These are phyloP conservation scores for Syzygium oleosum DNA, from an alignment of 345 rosid species.

Conservation along the genomic window DNA sequence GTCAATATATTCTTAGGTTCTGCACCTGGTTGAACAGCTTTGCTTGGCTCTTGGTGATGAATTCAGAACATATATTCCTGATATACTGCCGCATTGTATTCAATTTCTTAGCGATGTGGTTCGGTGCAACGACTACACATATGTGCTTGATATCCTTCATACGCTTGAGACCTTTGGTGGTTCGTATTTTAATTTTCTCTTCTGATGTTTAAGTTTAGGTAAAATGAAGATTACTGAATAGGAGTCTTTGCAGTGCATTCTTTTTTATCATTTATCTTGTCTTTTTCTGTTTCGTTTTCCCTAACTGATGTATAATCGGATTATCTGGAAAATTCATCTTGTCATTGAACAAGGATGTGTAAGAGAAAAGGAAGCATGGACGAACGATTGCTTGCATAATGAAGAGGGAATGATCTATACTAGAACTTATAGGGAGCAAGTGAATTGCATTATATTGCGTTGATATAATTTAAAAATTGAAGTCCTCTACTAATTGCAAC, in stretches of 20 bases:
- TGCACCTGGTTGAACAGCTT: conserved; percentile 97
- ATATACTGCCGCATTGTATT: conserved; percentile 85
- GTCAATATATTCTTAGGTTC: conserved; percentile 40
- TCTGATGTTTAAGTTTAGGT: background rate
- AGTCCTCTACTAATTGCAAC: background rate
- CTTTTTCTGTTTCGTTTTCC: background rate
- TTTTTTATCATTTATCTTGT: background rate
- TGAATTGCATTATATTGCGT: background rate
- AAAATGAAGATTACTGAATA: background rate
- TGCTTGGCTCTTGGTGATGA: conserved; percentile 97
- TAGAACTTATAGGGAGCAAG: background rate
- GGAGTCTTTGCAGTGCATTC: background rate
- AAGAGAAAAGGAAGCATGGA: background rate
- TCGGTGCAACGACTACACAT: conserved; percentile 72
- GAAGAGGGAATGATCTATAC: background rate
- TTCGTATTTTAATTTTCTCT: conserved; percentile 24
- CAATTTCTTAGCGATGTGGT: conserved; percentile 89
- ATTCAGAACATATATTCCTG: conserved; percentile 86
- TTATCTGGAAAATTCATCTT: background rate
- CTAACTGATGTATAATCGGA: background rate
- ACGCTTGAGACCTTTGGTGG: conserved; percentile 96
- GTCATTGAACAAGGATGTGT: background rate
- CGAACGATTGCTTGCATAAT: background rate
- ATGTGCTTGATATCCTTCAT: conserved; percentile 86
- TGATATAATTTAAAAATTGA: background rate